These are phyloP conservation scores for Candida cerambycidarum DNA, from an alignment of 805 yeast species.

Conservation along the genomic window DNA sequence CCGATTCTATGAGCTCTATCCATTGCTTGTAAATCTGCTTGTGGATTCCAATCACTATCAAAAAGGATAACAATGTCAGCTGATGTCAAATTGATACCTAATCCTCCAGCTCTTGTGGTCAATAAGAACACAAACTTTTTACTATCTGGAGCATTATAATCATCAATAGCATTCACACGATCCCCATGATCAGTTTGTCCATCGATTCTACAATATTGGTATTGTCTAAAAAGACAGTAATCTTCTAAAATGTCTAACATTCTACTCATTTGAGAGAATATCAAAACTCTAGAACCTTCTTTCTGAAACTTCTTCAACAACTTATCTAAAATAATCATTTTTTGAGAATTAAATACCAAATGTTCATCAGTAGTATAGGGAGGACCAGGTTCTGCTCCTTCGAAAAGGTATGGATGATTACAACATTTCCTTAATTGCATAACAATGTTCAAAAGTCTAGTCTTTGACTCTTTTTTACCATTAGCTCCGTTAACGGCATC, in stretches of 20 bases:
- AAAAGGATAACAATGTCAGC: slow-evolving; percentile 75
- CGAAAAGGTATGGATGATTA: slow-evolving; percentile 81
- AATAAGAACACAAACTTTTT: slow-evolving; percentile 70
- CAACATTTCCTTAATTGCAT: slow-evolving; percentile 86
- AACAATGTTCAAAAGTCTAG: slow-evolving; percentile 73
- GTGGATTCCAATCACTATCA: slow-evolving; percentile 90
- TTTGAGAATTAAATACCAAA: slow-evolving; percentile 68
- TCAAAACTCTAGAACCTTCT: slow-evolving; percentile 76
- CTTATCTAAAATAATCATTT: slow-evolving; percentile 69
- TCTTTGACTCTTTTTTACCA: slow-evolving; percentile 73
- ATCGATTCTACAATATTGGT: slow-evolving; percentile 74
- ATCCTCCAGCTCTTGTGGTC: slow-evolving; percentile 88
- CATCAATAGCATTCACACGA: slow-evolving; percentile 74
- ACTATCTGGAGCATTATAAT: slow-evolving; percentile 72
- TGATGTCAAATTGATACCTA: slow-evolving; percentile 79
- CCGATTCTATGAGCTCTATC: slow-evolving; percentile 89
- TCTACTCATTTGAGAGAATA: slow-evolving; percentile 83
- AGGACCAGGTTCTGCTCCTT: slow-evolving; percentile 90
- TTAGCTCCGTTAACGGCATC: slow-evolving; percentile 85
- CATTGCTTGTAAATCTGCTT: slow-evolving; percentile 87
- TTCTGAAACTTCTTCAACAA: slow-evolving; percentile 57
- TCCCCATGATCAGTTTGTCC: slow-evolving; percentile 82
- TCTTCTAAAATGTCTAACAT: slow-evolving; percentile 79
- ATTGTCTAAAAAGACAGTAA: slow-evolving; percentile 69
- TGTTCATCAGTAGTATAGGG: slow-evolving; percentile 86